Percentiles rank a stretch among this genome's conserved stretches.
phyloP scores from a whole-genome alignment of 2,329 filamentous ascomycete genomes.

The Plenodomus tracheiphilus region DNA sequence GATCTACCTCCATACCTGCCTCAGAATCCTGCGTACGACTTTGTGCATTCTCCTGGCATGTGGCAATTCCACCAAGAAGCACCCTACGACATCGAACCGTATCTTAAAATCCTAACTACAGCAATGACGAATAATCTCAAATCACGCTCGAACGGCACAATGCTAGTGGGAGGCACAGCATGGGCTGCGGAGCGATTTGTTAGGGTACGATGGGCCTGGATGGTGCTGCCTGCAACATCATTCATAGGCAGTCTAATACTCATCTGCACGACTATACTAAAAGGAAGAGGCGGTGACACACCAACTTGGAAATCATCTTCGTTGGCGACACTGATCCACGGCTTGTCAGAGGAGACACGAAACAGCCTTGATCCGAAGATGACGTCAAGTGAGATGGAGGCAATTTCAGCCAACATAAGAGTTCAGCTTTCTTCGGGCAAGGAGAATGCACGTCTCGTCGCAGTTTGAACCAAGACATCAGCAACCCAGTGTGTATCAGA shows the following conservation, averaged over 20 bases:
- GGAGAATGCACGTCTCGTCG: background rate
- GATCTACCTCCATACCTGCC: background rate
- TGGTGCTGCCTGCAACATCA: constrained; percentile 14
- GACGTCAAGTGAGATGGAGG: constrained; percentile 18
- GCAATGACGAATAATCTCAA: constrained; percentile 18
- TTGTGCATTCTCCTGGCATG: constrained; percentile 1
- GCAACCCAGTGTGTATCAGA: too few species aligned
- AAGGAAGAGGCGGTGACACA: constrained; percentile 5
- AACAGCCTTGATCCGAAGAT: constrained; percentile 5
- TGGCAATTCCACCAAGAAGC: constrained; percentile 14
- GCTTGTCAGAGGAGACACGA: constrained; percentile 16
- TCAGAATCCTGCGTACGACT: background rate
- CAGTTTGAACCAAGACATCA: too few species aligned
- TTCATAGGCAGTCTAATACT: constrained; percentile 13
- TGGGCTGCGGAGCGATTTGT: constrained; percentile 17
- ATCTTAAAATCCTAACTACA: constrained; percentile 8
- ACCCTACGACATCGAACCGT: constrained; percentile 13
- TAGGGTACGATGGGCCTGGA: constrained; percentile 16
- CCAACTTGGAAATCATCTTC: constrained; percentile 22
- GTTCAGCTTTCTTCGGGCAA: constrained; percentile 1
- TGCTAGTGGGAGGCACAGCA: constrained; percentile 10
- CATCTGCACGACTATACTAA: constrained; percentile 11
- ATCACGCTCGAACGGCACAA: constrained; percentile 7
- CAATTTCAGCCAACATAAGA: constrained; percentile 8
- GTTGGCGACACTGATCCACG: constrained; percentile 21